Conservation (phyloP, 2,329 filamentous ascomycete species). For the Aspergillus amoenus region DNA sequence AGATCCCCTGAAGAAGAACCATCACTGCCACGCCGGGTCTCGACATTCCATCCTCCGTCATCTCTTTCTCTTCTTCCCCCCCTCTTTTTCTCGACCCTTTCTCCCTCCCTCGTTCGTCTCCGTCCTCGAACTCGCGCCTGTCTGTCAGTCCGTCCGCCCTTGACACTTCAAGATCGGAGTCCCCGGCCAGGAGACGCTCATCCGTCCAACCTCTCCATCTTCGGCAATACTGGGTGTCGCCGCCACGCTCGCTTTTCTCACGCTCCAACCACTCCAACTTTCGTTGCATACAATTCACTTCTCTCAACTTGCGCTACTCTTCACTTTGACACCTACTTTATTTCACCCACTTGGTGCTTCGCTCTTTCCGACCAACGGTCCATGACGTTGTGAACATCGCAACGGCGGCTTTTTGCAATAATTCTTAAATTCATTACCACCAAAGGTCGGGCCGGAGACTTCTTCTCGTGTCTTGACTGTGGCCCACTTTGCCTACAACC, state of each 20-base stretch:
- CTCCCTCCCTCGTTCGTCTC: constrained; percentile 8
- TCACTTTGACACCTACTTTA: constrained; percentile 14
- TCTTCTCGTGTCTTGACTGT: constrained; percentile 11
- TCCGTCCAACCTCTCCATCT: constrained; percentile 14
- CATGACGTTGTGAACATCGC: constrained; percentile 24
- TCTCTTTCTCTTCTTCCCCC: constrained; percentile 4
- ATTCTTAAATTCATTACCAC: constrained; percentile 6
- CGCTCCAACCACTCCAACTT: constrained; percentile 15
- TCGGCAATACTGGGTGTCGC: constrained; percentile 35
- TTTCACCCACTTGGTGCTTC: constrained; percentile 17
- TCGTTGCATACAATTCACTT: constrained; percentile 19
- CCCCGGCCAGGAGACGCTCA: constrained; percentile 4
- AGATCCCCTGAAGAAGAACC: constrained; percentile 18
- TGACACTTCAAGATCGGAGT: constrained; percentile 5
- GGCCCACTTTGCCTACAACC: constrained; percentile 10
- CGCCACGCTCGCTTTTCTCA: constrained; percentile 31
- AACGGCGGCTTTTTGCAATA: constrained; percentile 10
- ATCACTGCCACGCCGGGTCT: constrained; percentile 7
- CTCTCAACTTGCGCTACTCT: constrained; percentile 13
- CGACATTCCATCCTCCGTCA: constrained; percentile 1
- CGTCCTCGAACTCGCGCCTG: neutral
- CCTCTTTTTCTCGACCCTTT: constrained; percentile 10
- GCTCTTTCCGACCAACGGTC: constrained; percentile 16
- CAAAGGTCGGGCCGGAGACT: neutral
- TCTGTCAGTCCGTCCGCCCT: neutral